phyloP scores from a whole-genome alignment of 2,329 filamentous ascomycete genomes.

The Aureobasidium vineae region DNA sequence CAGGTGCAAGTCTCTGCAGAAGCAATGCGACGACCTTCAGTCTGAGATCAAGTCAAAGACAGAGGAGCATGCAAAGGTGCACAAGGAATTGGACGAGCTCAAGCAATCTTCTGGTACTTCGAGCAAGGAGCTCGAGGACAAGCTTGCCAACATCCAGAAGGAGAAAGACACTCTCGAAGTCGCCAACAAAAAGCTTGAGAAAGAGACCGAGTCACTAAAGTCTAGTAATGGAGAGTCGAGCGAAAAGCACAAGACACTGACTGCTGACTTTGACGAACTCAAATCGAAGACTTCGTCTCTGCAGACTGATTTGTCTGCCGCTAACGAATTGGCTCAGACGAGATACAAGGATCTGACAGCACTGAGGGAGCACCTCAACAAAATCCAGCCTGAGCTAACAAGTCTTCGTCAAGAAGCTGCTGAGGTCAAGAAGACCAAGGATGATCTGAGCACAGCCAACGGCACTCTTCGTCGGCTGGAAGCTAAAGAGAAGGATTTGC shows the following conservation, averaged over 20 bases:
- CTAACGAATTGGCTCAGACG: constrained; percentile 80
- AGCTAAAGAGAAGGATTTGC: constrained; percentile 76
- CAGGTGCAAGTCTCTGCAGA: constrained; percentile 53
- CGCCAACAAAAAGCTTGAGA: constrained; percentile 66
- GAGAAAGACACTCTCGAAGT: constrained; percentile 59
- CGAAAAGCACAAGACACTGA: constrained; percentile 56
- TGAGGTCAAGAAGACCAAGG: constrained; percentile 69
- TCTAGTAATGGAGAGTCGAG: constrained; percentile 50
- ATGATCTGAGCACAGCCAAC: constrained; percentile 65
- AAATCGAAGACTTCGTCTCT: constrained; percentile 67
- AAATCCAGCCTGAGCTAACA: constrained; percentile 81
- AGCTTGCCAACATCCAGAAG: constrained; percentile 54
- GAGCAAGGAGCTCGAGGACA: constrained; percentile 61
- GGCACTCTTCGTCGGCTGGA: constrained; percentile 73
- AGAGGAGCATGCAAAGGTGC: constrained; percentile 27
- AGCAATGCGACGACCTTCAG: constrained; percentile 57
- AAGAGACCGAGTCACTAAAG: constrained; percentile 62
- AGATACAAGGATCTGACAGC: constrained; percentile 87
- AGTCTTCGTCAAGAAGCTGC: constrained; percentile 73
- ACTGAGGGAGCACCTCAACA: constrained; percentile 73
- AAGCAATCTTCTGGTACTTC: constrained; percentile 29
- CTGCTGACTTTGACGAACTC: constrained; percentile 66
- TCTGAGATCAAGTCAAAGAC: constrained; percentile 32
- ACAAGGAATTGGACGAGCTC: constrained; percentile 28
- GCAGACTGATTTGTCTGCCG: constrained; percentile 79